Conservation (phyloP, 2,329 filamentous ascomycete genomes). For the Emmonsiellopsis sp. region DNA sequence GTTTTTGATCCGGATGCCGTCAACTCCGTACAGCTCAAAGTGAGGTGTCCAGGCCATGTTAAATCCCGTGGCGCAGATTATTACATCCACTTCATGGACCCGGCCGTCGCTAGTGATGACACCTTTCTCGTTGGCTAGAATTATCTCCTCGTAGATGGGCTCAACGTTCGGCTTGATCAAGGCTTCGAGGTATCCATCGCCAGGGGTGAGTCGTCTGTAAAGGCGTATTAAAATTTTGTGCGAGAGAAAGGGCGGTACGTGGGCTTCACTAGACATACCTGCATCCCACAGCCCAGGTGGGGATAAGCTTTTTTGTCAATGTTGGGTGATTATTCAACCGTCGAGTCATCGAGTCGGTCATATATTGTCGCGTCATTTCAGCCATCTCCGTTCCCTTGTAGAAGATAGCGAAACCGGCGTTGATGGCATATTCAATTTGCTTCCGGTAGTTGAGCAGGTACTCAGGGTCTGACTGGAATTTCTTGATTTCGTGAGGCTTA, state of each 20-base stretch:
- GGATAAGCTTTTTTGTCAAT: slow-evolving; percentile 32
- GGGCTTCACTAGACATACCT: not conserved
- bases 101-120: slow-evolving; percentile 13
- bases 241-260: not conserved
- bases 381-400: slow-evolving; percentile 32
- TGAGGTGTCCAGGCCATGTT: slow-evolving; percentile 28
- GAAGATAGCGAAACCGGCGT: slow-evolving; percentile 35
- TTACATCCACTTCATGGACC: slow-evolving; percentile 18
- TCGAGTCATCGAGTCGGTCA: slow-evolving; percentile 35
- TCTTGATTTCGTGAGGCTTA: slow-evolving; percentile 9
- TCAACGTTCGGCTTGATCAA: slow-evolving; percentile 17
- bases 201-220: slow-evolving; percentile 17
- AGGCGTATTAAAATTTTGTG: not conserved
- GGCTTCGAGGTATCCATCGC: slow-evolving; percentile 20
- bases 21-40: slow-evolving; percentile 24
- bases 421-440: slow-evolving; percentile 35
- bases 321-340: slow-evolving; percentile 34
- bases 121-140: slow-evolving; percentile 14
- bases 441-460: slow-evolving; percentile 35
- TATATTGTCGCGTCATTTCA: slow-evolving; percentile 29
- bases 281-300: slow-evolving; percentile 34
- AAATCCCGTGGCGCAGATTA: slow-evolving; percentile 34
- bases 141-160: slow-evolving; percentile 14
- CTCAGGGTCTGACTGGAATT: slow-evolving; percentile 32
- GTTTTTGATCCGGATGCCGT: slow-evolving; percentile 13